Evolutionary conservation across 1,139 yeast species (phyloP).

Genomic region (Casaregolazyma lundiana): DNA sequence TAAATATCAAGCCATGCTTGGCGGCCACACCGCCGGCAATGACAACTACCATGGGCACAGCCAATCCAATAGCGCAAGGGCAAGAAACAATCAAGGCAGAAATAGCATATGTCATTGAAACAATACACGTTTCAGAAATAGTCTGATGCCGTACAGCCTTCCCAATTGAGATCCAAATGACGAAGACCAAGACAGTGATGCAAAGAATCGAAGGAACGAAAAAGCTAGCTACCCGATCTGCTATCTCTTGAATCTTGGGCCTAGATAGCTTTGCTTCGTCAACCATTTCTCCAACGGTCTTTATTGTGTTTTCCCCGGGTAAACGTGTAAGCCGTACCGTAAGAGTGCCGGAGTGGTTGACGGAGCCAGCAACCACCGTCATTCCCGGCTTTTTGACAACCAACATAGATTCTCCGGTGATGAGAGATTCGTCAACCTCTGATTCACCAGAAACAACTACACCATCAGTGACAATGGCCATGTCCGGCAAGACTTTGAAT

Average conservation of each 20-base stretch:
- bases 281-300: background rate
- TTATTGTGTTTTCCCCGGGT: slow-evolving; percentile 2
- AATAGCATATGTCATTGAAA: background rate
- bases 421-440: slow-evolving; percentile 4
- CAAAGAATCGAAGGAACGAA: slow-evolving; percentile 2
- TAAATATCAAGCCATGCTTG: slow-evolving; percentile 4
- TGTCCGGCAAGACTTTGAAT: slow-evolving; percentile 1
- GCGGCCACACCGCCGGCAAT: slow-evolving; percentile 10
- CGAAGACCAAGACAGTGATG: background rate
- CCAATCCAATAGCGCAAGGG: slow-evolving; percentile 9
- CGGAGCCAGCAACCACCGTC: slow-evolving; percentile 1
- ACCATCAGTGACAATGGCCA: slow-evolving; percentile 2
- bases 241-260: slow-evolving; percentile 3
- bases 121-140: background rate
- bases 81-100: slow-evolving; percentile 8
- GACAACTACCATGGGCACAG: slow-evolving; percentile 8
- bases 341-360: background rate
- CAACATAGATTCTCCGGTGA: slow-evolving; percentile 3
- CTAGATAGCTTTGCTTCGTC: slow-evolving; percentile 1
- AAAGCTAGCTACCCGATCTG: slow-evolving; percentile 1
- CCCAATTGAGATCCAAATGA: slow-evolving; percentile 2
- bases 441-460: background rate
- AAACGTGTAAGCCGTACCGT: slow-evolving; percentile 2
- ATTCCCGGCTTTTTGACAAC: slow-evolving; percentile 1
- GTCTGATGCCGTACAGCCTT: background rate